Conservation (phyloP, 139 green algal species). For the Chlorella vulgaris region DNA sequence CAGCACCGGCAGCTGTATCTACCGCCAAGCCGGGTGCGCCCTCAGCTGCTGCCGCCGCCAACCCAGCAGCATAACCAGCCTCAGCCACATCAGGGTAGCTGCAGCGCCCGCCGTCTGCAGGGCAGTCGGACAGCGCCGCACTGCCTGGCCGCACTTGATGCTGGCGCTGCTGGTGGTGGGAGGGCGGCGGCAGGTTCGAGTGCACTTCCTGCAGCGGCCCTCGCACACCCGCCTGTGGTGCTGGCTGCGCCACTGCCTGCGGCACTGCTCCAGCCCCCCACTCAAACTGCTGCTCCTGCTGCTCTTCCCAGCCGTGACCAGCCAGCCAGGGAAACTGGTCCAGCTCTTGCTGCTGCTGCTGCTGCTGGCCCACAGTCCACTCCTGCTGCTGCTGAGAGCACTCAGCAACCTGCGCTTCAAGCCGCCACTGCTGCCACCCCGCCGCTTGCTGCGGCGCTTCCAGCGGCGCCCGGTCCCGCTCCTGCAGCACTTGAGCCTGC, state of each 20-base stretch:
- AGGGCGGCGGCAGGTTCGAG: background rate
- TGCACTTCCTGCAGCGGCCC: background rate
- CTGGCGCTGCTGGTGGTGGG: background rate
- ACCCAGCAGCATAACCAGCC: slow-evolving; percentile 2
- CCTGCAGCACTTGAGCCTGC: slow-evolving; percentile 20
- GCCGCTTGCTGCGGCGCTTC: background rate
- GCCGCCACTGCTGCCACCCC: background rate
- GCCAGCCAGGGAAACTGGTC: background rate
- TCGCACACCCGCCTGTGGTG: background rate
- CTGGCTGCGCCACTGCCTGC: background rate
- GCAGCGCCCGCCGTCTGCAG: background rate
- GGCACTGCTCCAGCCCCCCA: background rate
- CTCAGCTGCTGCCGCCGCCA: slow-evolving; percentile 5
- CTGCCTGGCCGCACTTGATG: background rate
- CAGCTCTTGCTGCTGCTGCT: slow-evolving; percentile 1
- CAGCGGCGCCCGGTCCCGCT: background rate
- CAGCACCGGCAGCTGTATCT: background rate
- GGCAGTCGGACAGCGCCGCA: background rate
- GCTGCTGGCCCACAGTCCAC: background rate
- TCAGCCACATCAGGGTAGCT: slow-evolving; percentile 1
- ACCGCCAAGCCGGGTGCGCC: background rate
- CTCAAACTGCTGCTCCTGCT: background rate
- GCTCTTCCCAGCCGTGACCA: background rate
- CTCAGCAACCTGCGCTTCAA: background rate
- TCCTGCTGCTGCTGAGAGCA: slow-evolving; percentile 1